A percentile compares a stretch with the other conserved stretches of the same genome.
These are phyloP conservation scores for Fonsecaea nubica DNA, from an alignment of 2,329 filamentous ascomycete species.

Conservation along the genomic window DNA sequence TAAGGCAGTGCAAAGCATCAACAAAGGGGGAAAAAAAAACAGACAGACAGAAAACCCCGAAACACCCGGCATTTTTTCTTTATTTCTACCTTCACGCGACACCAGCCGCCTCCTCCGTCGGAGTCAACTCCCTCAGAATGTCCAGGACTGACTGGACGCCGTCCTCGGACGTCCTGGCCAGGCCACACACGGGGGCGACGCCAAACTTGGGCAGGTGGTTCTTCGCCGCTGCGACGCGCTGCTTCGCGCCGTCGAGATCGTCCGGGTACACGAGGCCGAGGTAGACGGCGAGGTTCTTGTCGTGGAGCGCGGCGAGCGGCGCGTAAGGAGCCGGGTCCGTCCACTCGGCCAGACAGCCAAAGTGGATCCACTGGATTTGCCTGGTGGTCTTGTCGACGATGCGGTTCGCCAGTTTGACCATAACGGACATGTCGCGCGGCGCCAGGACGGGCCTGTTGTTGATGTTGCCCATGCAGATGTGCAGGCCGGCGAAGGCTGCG, in stretches of 20 bases:
- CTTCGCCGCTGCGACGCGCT: conserved; percentile 4
- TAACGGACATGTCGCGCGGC: conserved; percentile 12
- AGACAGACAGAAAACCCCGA: too few relatives aligned
- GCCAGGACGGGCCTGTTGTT: conserved; percentile 24
- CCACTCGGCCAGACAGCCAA: conserved; percentile 20
- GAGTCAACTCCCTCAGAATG: conserved; percentile 11
- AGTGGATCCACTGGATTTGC: conserved; percentile 15
- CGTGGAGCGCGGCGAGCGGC: conserved; percentile 2
- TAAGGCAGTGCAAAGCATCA: too few relatives aligned
- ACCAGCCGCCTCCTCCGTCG: background rate
- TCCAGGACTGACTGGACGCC: conserved; percentile 15
- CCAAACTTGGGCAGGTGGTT: conserved; percentile 8
- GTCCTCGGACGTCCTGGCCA: conserved; percentile 16
- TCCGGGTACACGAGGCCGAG: conserved; percentile 19
- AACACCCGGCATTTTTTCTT: background rate
- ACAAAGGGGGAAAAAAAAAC: too few relatives aligned
- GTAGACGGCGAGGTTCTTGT: conserved; percentile 16
- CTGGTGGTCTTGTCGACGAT: conserved; percentile 13
- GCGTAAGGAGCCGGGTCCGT: conserved; percentile 8
- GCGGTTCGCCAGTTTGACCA: conserved; percentile 16
- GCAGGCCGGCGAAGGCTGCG: conserved; percentile 7
- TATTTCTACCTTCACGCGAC: background rate
- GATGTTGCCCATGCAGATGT: conserved; percentile 23
- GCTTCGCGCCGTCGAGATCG: conserved; percentile 14
- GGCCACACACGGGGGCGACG: conserved; percentile 11